phyloP scores from a whole-genome alignment of 345 rosid genomes.

The Dipteronia dyeriana region DNA sequence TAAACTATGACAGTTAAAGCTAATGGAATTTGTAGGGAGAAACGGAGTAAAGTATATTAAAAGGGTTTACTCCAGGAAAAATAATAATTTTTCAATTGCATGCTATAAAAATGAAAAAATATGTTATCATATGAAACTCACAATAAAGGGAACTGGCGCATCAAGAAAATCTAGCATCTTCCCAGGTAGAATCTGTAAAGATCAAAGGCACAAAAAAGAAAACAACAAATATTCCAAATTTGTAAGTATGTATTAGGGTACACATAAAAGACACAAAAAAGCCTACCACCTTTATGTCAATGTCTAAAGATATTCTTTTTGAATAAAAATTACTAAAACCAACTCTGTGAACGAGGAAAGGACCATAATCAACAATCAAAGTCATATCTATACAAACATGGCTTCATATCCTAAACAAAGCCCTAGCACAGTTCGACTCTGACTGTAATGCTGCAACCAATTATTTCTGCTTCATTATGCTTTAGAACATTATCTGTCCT shows the following conservation, averaged over 20 bases:
- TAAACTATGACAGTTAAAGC: background rate
- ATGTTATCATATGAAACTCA: slow-evolving; percentile 41
- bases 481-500: slow-evolving; percentile 19
- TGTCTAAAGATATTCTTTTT: background rate
- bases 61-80: background rate
- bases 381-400: background rate
- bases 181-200: slow-evolving; percentile 72
- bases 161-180: slow-evolving; percentile 97
- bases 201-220: slow-evolving; percentile 6
- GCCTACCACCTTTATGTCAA: background rate
- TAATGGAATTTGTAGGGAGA: too few relatives aligned
- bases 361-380: background rate
- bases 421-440: background rate
- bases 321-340: background rate
- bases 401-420: background rate
- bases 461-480: background rate
- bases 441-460: background rate
- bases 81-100: background rate
- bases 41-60: too few relatives aligned
- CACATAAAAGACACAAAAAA: background rate
- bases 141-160: slow-evolving; percentile 97
- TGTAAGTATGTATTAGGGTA: background rate
- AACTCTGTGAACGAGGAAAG: background rate
- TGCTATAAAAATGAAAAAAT: background rate
- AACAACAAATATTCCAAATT: background rate